Conservation (phyloP, 345 rosid genomes). For the Geranium brycei region DNA sequence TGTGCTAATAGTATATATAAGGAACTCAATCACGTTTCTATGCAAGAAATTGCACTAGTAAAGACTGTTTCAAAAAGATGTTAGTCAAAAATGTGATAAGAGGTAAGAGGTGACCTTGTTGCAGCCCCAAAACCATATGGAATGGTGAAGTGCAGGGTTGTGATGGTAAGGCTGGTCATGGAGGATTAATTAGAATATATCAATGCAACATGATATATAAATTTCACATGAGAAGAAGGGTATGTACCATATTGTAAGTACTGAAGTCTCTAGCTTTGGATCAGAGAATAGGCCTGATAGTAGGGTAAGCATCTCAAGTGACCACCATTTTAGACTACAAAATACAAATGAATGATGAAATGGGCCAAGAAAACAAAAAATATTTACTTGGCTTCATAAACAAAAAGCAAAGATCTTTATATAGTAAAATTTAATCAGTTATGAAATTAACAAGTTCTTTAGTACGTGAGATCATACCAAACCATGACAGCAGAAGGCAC, state of each 20-base stretch:
- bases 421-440: too few species aligned
- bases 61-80: too few species aligned
- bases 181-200: background rate
- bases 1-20: constrained; percentile 6
- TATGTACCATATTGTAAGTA: constrained; percentile 43
- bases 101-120: constrained; percentile 19
- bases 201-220: too few species aligned
- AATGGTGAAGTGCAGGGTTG: constrained; percentile 33
- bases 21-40: too few species aligned
- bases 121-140: constrained; percentile 37
- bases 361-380: background rate
- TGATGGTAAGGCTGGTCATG: constrained; percentile 26
- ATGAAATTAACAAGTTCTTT: background rate
- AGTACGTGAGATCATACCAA: constrained; percentile 13
- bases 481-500: constrained; percentile 44
- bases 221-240: too few species aligned
- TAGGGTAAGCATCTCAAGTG: constrained; percentile 38
- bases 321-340: constrained; percentile 60
- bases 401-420: too few species aligned
- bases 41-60: too few species aligned
- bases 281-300: constrained; percentile 45
- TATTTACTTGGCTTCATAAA: too few species aligned
- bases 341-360: too few species aligned
- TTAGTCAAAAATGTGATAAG: background rate
- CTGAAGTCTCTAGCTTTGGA: constrained; percentile 50